phyloP scores from a whole-genome alignment of 768 basidiomycete species.

The Termitomyces sp. region DNA sequence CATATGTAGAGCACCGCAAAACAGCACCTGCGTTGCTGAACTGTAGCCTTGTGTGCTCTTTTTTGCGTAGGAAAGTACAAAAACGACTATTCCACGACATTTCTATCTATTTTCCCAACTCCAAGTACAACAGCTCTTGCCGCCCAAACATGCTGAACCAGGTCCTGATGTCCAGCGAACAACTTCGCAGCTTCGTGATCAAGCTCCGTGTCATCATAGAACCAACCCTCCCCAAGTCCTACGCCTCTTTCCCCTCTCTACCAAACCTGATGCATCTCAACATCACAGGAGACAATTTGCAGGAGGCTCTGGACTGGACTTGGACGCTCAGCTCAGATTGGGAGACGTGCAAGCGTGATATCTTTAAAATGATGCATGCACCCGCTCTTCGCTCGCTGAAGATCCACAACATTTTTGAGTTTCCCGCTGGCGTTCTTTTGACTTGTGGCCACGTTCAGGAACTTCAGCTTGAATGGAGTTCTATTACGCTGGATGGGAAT shows the following conservation, averaged over 20 bases:
- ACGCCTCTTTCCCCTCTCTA: neutral
- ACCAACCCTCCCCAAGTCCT: neutral
- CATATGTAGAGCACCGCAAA: neutral
- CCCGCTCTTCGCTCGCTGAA: neutral
- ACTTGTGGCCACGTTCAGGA: neutral
- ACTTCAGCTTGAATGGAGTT: neutral
- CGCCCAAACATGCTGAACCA: neutral
- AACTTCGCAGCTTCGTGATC: neutral
- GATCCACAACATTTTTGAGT: neutral
- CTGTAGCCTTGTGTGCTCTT: neutral
- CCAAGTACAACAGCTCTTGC: neutral
- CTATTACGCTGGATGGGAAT: neutral
- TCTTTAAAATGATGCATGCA: neutral
- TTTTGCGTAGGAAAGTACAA: neutral
- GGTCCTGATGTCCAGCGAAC: neutral
- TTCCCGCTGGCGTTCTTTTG: neutral
- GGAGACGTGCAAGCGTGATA: neutral
- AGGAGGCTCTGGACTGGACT: neutral
- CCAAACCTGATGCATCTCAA: neutral
- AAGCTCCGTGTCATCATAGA: neutral
- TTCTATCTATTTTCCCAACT: neutral
- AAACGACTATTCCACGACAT: neutral
- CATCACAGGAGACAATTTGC: neutral
- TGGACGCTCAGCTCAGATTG: neutral
- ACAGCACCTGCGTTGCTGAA: neutral